Evolutionary conservation across 345 rosid genomes (phyloP).

Genomic region (Passiflora organensis): DNA sequence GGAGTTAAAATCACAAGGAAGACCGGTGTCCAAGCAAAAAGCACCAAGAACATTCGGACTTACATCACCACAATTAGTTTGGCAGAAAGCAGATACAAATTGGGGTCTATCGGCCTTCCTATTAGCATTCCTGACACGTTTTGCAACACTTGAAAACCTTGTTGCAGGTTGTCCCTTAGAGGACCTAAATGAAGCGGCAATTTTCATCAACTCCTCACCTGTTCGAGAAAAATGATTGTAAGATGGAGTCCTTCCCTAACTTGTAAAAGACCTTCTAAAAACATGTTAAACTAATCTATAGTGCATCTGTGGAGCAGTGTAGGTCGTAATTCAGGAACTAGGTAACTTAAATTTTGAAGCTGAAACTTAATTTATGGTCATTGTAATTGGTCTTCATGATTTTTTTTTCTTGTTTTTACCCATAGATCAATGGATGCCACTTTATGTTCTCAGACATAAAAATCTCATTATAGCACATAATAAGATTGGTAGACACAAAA

Average conservation of each 20-base stretch:
- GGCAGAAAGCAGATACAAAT: constrained; percentile 94
- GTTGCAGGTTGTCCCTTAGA: constrained; percentile 61
- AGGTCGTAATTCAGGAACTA: no score
- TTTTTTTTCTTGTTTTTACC: no score
- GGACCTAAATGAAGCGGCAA: constrained; percentile 76
- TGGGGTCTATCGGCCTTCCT: constrained; percentile 65
- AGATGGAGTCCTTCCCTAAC: neutral
- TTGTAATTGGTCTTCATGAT: no score
- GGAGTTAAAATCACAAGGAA: constrained; percentile 91
- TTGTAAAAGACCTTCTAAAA: neutral
- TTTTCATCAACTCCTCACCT: constrained; percentile 75
- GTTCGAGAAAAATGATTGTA: constrained; percentile 14
- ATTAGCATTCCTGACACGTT: constrained; percentile 69
- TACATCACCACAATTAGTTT: constrained; percentile 93
- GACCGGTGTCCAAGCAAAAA: constrained; percentile 77
- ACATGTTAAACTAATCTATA: neutral
- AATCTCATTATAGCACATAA: no score
- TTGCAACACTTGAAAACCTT: constrained; percentile 50
- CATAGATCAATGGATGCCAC: no score
- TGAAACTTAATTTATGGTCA: no score
- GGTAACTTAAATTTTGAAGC: no score
- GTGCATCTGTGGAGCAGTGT: no score
- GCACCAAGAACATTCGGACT: constrained; percentile 94
- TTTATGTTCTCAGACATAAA: no score
- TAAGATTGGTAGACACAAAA: no score